Base-by-base conservation (phyloP, 768 basidiomycete species). In the Grammothele lineata region DNA sequence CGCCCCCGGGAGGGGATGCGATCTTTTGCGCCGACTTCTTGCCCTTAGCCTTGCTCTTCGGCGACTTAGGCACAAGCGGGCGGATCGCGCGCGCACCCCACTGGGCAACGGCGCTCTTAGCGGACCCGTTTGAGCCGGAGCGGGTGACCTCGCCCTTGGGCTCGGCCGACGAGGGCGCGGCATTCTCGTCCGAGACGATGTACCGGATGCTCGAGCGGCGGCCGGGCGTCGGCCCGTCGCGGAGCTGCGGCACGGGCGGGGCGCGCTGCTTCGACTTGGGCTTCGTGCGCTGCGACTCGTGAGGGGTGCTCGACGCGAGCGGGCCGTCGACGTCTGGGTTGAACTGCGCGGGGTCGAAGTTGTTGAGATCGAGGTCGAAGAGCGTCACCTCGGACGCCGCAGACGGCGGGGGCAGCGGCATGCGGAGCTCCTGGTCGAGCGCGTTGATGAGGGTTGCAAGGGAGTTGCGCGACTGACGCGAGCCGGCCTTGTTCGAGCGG, bases 181-280 rank as follows among this genome's bases (percentile, higher is more conserved):
- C 39, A 50, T 68, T 58, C 59, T 78, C 70, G 52, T 78, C 75
- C 42, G 83, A 80, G 67, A 74, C 80, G 58, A 82, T 77, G 65
- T 85, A 83, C 48, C 75, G 67, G 64, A 85, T 80, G 57, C 78
- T 81, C 45, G 83, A 80, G 57, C 77, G 77, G 55, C 73, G 72
- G 41, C 40, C 12, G 35, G 35, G 47, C 11, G 47, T 54, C 19
- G 57, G 38, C 37, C 50, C 55, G 30, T 51, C 35, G 10, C 57
- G 53, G 39, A 53, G 44, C 53, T 45, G 36, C 23, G 60, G 61
- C 24, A 59, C 55, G 17, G 62, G 56, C 32, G 62, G 59, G 27
- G 51, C 47, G 44, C 47, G 58, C 34, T 44, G 37, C 41, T 56
- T 52, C 21, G 40, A 56, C 50, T 51, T 61, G 48, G 43, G 54